Evolutionary conservation across 2,329 filamentous ascomycete species (phyloP).

Genomic region (Stagonosporopsis rhizophila): DNA sequence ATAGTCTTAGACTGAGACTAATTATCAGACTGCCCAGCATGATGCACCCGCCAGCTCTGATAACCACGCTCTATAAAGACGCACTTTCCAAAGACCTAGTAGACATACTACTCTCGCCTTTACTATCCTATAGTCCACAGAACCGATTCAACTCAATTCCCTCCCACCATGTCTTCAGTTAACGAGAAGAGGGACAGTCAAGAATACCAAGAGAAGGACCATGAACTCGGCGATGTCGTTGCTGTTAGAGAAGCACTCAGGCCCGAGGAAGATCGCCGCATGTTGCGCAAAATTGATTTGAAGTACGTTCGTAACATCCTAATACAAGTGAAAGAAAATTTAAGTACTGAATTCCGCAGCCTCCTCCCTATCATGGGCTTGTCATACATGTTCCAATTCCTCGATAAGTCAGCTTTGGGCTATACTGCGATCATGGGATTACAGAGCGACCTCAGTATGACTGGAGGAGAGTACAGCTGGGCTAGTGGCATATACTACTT

Average conservation of each 20-base stretch:
- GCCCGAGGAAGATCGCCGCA: constrained; percentile 11
- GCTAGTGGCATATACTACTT: constrained; percentile 34
- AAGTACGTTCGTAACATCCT: background rate
- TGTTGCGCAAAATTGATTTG: constrained; percentile 13
- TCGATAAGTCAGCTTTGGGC: constrained; percentile 26
- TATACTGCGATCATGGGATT: constrained; percentile 35
- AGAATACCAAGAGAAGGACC: constrained; percentile 7
- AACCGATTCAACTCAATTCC: background rate
- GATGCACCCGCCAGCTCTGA: background rate
- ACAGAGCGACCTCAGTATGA: constrained; percentile 24
- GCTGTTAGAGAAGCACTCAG: constrained; percentile 5
- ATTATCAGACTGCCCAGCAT: background rate
- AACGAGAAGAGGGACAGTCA: constrained; percentile 6
- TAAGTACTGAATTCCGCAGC: background rate
- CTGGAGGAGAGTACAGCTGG: constrained; percentile 35
- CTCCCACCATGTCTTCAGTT: background rate
- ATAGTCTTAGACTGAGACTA: background rate
- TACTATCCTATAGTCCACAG: background rate
- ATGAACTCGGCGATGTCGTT: constrained; percentile 4
- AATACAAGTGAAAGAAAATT: background rate
- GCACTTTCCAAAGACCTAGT: background rate
- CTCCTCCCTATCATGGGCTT: constrained; percentile 25
- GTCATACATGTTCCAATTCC: constrained; percentile 29
- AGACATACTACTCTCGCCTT: background rate
- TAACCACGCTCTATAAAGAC: constrained; percentile 2